Conservation (phyloP, 306 rosid genomes). For the Cotoneaster glaucophyllus region DNA sequence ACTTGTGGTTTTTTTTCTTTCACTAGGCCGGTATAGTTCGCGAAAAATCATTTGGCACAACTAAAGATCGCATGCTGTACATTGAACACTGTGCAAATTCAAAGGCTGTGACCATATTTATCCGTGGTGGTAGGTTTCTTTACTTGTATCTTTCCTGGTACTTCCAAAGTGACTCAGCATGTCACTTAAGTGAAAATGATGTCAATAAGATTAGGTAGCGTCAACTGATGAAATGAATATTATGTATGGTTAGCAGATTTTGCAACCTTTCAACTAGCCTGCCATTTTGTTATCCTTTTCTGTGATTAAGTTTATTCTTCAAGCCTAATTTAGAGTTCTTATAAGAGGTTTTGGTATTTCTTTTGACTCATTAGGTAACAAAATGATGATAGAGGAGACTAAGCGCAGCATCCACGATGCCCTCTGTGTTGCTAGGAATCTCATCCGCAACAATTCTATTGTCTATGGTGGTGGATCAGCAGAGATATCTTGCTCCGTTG, state of each 20-base stretch:
- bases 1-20: slow-evolving; percentile 1
- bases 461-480: slow-evolving; percentile 99
- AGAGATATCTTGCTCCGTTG: slow-evolving; percentile 80
- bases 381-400: slow-evolving; percentile 98
- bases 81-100: slow-evolving; percentile 98
- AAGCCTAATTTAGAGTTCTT: not conserved
- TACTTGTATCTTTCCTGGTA: not conserved
- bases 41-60: slow-evolving; percentile 90
- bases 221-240: not conserved
- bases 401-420: slow-evolving; percentile 96
- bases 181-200: not conserved
- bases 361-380: slow-evolving; percentile 55
- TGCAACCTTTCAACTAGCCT: not conserved
- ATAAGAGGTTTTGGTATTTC: slow-evolving; percentile 14
- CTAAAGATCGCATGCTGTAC: slow-evolving; percentile 94
- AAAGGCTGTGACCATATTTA: slow-evolving; percentile 82
- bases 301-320: not conserved
- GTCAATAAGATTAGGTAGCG: not conserved
- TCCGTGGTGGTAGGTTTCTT: slow-evolving; percentile 72
- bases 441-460: slow-evolving; percentile 89
- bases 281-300: not conserved
- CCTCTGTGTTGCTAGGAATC: slow-evolving; percentile 94
- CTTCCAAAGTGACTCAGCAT: not conserved
- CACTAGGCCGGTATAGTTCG: slow-evolving; percentile 88
- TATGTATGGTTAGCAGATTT: not conserved